Evolutionary conservation across 2,329 filamentous ascomycete genomes (phyloP), one percentile per base, ranked within the genome.

Genomic region (Amauroascus verrucosus): DNA sequence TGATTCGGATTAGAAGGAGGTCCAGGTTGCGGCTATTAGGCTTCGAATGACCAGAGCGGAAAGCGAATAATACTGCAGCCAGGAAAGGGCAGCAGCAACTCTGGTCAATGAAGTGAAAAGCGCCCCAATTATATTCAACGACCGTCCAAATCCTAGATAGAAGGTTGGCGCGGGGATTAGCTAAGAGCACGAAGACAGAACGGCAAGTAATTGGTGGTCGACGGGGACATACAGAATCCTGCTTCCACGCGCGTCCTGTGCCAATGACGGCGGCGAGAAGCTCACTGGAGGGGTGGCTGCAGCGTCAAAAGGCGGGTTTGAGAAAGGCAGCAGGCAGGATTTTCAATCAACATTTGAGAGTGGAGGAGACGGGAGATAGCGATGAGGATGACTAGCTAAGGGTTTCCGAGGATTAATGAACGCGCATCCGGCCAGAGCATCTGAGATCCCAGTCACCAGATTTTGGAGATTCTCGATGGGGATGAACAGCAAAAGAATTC

Each of bases 401-500:
- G n/a, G n/a, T n/a, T n/a, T 28, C 16, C 18, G 33, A 46, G 28
- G 8, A 13, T 37, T 18, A 48, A 37, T 48, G 48, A 40, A 50
- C 30, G 20, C 48, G 30, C 30, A 40, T 33, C 48, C 8, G 22
- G 22, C 33, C 22, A 16, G 26, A n/a, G n/a, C n/a, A n/a, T n/a
- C n/a, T n/a, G n/a, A n/a, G n/a, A 30, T 30, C 43, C 24, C 43
- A 45, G 43, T 35, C 22, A 9, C 33, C 30, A 1, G 22, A 18
- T 41, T 38, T 49, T 20, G 18, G 37, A 11, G 24, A 18, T 30
- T 35, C n/a, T 20, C 22, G 28, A 50, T 30, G 48, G 38, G 20
- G 14, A 37, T 24, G 30, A 52, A 26, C 38, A 44, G 49, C 49
- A 45, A 44, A 52, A 44, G 46, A 38, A 32, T 32, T 4, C 49